Evolutionary conservation across 345 rosid species (phyloP).

Genomic region (Mallotus nudiflorus): DNA sequence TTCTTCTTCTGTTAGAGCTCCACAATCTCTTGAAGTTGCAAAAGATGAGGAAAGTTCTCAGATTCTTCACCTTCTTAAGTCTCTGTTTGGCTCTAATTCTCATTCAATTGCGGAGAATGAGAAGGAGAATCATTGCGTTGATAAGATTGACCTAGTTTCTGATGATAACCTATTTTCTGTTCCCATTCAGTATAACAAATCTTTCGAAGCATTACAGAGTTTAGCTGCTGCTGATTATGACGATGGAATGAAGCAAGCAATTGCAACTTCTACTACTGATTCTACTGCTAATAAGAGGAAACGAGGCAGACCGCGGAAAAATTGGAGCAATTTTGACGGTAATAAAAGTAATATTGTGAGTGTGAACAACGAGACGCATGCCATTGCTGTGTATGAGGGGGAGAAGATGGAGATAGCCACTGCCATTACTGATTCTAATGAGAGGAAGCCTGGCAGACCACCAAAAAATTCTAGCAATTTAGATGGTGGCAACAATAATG

Average conservation of each 20-base stretch:
- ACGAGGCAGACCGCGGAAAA: conserved; percentile 67
- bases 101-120: conserved; percentile 7
- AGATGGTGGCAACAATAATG: neutral
- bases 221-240: conserved; percentile 23
- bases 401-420: conserved; percentile 1
- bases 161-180: conserved; percentile 37
- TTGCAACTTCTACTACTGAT: neutral
- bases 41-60: conserved; percentile 50
- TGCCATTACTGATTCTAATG: conserved; percentile 11
- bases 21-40: conserved; percentile 25
- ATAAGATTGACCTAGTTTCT: neutral
- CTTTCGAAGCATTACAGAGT: conserved; percentile 11
- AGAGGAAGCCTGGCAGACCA: conserved; percentile 66
- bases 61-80: conserved; percentile 51
- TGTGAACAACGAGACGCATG: conserved; percentile 4
- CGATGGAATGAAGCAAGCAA: neutral
- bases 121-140: neutral
- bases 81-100: conserved; percentile 44
- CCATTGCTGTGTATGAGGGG: neutral
- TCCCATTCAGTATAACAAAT: conserved; percentile 30
- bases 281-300: conserved; percentile 38
- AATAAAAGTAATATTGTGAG: neutral
- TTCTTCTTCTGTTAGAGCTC: conserved; percentile 12
- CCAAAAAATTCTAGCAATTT: conserved; percentile 35
- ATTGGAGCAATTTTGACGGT: conserved; percentile 12